Conservation (phyloP, 31 red algal genomes). For the Odonthalia washingtoniensis region DNA sequence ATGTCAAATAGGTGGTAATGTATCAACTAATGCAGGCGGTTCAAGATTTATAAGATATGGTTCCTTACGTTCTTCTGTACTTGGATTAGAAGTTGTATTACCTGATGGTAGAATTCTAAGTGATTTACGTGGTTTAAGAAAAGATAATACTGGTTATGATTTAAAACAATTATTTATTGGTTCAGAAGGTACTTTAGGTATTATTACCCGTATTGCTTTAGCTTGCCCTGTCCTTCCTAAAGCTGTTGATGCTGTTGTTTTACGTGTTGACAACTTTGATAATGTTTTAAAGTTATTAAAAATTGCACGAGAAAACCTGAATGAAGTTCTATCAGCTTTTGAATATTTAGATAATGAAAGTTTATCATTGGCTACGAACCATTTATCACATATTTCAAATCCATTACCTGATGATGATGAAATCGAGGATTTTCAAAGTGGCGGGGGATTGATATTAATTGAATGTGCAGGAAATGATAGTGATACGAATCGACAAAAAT, state of each 20-base stretch:
- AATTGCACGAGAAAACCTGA: slow-evolving; percentile 53
- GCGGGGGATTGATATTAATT: slow-evolving; percentile 77
- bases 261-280: slow-evolving; percentile 67
- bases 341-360: slow-evolving; percentile 89
- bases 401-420: slow-evolving; percentile 43
- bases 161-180: slow-evolving; percentile 93
- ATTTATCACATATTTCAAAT: slow-evolving; percentile 63
- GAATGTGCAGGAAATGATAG: slow-evolving; percentile 78
- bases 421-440: not conserved
- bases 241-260: slow-evolving; percentile 67
- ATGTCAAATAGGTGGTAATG: slow-evolving; percentile 95
- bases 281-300: slow-evolving; percentile 53
- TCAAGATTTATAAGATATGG: slow-evolving; percentile 88
- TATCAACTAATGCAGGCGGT: slow-evolving; percentile 97
- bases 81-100: slow-evolving; percentile 95
- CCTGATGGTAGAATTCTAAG: slow-evolving; percentile 84
- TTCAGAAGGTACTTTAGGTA: slow-evolving; percentile 94
- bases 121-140: slow-evolving; percentile 66
- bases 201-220: slow-evolving; percentile 87
- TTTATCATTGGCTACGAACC: slow-evolving; percentile 63
- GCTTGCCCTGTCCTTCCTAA: slow-evolving; percentile 57
- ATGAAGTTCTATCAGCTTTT: slow-evolving; percentile 85
- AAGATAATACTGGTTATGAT: slow-evolving; percentile 99
- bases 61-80: slow-evolving; percentile 67
- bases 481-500: slow-evolving; percentile 70